Evolutionary conservation across 208 protist species (phyloP).

Genomic region (Vickermania spadyakhi): DNA sequence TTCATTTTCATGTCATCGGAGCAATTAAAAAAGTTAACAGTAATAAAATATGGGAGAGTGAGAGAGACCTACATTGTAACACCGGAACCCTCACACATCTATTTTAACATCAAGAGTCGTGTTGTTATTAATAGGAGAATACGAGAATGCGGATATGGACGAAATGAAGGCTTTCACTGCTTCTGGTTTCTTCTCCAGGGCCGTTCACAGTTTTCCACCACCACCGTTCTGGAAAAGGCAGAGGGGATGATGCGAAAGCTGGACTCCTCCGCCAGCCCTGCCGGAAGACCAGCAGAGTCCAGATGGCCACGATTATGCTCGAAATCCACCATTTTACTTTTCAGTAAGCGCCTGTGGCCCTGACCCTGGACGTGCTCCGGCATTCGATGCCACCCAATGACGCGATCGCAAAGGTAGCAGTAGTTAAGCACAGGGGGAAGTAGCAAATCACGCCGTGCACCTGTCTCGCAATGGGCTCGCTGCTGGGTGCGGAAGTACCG

Average conservation of each 20-base stretch:
- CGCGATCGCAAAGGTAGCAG: constrained; percentile 65
- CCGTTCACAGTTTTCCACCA: not conserved
- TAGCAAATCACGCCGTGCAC: constrained; percentile 8
- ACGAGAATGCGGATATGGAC: too few species aligned
- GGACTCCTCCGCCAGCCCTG: not conserved
- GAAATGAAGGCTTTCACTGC: too few species aligned
- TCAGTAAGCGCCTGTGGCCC: constrained; percentile 23
- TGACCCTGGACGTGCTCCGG: constrained; percentile 58
- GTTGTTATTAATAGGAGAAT: too few species aligned
- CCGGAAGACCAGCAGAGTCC: not conserved
- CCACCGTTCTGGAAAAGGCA: not conserved
- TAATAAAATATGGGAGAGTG: too few species aligned
- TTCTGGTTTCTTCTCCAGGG: not conserved
- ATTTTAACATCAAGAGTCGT: too few species aligned
- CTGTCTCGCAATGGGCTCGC: not conserved
- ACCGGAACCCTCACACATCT: too few species aligned
- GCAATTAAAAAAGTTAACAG: too few species aligned
- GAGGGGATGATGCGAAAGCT: constrained; percentile 21
- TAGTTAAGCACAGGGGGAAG: constrained; percentile 75
- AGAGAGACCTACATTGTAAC: too few species aligned
- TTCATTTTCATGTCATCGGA: too few species aligned
- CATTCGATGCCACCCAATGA: constrained; percentile 68
- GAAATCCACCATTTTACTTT: constrained; percentile 15
- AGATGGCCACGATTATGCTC: too few species aligned
- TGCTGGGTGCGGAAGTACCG: constrained; percentile 16